These are phyloP conservation scores for Blastobotrys chiropterorum DNA, from an alignment of 805 yeast species.

Conservation along the genomic window DNA sequence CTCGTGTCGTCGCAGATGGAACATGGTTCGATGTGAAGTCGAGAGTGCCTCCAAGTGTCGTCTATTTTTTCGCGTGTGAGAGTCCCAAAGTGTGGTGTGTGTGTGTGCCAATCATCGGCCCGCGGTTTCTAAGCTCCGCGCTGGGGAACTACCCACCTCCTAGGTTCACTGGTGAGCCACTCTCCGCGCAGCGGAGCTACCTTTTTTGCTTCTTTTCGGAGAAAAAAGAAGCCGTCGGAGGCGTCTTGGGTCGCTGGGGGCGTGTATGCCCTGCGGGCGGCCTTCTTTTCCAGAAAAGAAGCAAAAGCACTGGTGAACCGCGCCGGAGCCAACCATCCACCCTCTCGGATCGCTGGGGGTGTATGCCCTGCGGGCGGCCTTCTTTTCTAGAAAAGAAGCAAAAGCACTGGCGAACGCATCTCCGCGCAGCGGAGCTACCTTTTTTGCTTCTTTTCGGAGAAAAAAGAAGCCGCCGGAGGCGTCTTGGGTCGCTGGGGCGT, in stretches of 20 bases:
- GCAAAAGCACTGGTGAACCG: neutral
- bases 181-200: no score
- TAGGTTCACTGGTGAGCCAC: no score
- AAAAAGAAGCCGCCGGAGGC: neutral
- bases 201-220: neutral
- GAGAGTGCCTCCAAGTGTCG: no score
- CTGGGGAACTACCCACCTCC: no score
- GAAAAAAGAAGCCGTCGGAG: neutral
- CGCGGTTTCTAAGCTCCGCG: neutral
- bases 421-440: neutral
- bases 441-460: neutral
- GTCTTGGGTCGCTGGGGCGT: neutral
- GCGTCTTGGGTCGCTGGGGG: no score
- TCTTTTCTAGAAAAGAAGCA: neutral
- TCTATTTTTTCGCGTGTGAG: no score
- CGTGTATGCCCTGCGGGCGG: neutral
- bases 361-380: neutral
- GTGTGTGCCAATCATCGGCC: neutral
- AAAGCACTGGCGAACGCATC: neutral
- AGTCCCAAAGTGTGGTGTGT: no score
- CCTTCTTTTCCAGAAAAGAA: neutral
- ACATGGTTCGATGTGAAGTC: neutral
- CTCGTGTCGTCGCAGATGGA: conserved; percentile 3
- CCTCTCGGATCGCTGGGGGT: neutral
- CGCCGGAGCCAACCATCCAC: no score